Percentiles rank a stretch among this genome's conserved stretches.
Conservation (phyloP, 768 basidiomycete genomes). For the Auricularia auricula-judae region DNA sequence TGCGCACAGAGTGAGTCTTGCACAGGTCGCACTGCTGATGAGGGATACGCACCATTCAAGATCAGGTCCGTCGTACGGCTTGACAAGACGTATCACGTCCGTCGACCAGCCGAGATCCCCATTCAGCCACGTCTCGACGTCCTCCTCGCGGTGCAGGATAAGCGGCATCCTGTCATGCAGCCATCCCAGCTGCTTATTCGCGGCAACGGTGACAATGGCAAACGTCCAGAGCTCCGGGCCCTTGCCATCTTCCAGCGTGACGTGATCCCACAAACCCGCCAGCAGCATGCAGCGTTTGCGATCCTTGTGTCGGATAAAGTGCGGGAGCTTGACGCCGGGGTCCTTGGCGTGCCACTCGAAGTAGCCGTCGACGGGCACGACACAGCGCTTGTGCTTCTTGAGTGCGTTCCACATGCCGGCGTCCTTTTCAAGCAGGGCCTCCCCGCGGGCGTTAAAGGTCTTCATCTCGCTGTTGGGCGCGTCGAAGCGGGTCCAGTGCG, state of each 20-base stretch:
- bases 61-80: conserved; percentile 46
- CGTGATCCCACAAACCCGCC: conserved; percentile 78
- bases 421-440: conserved; percentile 61
- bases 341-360: conserved; percentile 92
- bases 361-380: conserved; percentile 79
- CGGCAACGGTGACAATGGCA: conserved; percentile 78
- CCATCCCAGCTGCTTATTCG: conserved; percentile 63
- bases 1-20: too few relatives aligned
- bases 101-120: conserved; percentile 55
- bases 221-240: conserved; percentile 63
- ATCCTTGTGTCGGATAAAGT: conserved; percentile 66
- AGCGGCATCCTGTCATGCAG: conserved; percentile 89
- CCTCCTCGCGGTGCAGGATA: conserved; percentile 52
- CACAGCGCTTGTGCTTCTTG: conserved; percentile 73
- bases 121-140: conserved; percentile 71
- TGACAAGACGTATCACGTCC: conserved; percentile 46
- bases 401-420: conserved; percentile 76
- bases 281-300: conserved; percentile 57
- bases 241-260: conserved; percentile 28
- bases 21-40: not conserved
- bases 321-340: conserved; percentile 52
- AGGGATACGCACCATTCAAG: conserved; percentile 53
- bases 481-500: conserved; percentile 73
- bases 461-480: conserved; percentile 45
- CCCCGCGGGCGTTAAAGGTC: conserved; percentile 85